Conservation (phyloP, 345 rosid genomes). For the Populus alba region DNA sequence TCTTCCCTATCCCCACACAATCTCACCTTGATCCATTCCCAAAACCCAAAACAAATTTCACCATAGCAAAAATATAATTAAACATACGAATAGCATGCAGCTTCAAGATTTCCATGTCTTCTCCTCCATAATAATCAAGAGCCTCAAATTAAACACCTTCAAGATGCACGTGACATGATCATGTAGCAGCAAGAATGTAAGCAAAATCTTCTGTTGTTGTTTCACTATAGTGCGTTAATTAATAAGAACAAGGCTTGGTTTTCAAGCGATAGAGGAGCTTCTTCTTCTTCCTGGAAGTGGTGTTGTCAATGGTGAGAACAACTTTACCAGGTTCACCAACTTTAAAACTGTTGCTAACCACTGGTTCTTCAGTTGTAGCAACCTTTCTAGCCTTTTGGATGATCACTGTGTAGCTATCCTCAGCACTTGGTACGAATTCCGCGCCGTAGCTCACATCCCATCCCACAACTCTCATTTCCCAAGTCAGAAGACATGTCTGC, state of each 20-base stretch:
- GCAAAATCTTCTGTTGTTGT: not conserved
- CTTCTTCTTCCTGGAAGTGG: conserved; percentile 30
- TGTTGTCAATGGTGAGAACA: conserved; percentile 29
- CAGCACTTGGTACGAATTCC: conserved; percentile 25
- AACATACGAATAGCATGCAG: too few relatives aligned
- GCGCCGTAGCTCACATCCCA: conserved; percentile 37
- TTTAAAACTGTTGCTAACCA: conserved; percentile 20
- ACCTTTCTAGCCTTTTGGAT: conserved; percentile 26
- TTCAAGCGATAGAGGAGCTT: conserved; percentile 31
- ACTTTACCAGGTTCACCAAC: conserved; percentile 28
- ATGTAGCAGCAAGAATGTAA: not conserved
- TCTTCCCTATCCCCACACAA: too few relatives aligned
- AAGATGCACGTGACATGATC: not conserved
- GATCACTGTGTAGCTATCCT: conserved; percentile 28
- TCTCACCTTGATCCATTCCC: not conserved
- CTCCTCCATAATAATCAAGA: not conserved
- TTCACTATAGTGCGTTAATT: not conserved
- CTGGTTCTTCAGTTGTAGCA: conserved; percentile 17
- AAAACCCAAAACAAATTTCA: not conserved
- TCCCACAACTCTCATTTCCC: conserved; percentile 35
- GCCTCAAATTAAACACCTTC: not conserved
- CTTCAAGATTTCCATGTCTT: not conserved
- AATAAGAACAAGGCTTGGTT: conserved; percentile 5
- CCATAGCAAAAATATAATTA: not conserved
- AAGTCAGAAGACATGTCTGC: conserved; percentile 22